phyloP scores from a whole-genome alignment of 2,329 filamentous ascomycete species.

The Tolypocladium tropicale region DNA sequence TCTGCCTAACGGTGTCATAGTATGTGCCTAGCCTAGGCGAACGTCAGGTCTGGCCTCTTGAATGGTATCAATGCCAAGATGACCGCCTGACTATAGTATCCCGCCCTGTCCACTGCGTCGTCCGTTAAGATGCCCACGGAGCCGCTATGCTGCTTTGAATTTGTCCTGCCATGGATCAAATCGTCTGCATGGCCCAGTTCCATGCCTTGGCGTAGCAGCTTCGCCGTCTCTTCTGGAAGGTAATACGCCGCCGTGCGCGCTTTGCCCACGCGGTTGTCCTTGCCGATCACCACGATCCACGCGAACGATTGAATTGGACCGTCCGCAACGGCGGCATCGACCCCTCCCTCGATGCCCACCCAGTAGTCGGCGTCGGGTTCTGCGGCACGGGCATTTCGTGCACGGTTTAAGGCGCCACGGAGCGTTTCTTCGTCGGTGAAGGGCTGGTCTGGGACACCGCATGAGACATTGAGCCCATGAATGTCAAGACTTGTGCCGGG shows the following conservation, averaged over 20 bases:
- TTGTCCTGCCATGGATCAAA: constrained; percentile 22
- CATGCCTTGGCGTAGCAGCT: constrained; percentile 23
- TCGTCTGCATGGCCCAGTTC: constrained; percentile 31
- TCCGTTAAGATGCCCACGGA: constrained; percentile 29
- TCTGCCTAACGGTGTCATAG: too few species aligned
- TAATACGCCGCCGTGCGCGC: constrained; percentile 28
- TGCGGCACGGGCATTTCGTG: constrained; percentile 17
- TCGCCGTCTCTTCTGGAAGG: constrained; percentile 24
- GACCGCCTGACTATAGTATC: constrained; percentile 27
- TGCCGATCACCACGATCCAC: constrained; percentile 24
- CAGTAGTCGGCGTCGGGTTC: constrained; percentile 25
- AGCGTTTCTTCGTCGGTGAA: constrained; percentile 27
- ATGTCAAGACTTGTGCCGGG: constrained; percentile 15
- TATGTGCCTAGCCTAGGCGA: constrained; percentile 6
- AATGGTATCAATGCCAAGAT: constrained; percentile 30
- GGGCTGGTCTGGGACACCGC: constrained; percentile 28
- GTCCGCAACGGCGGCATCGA: constrained; percentile 14
- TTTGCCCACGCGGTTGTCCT: constrained; percentile 18
- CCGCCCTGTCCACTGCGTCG: constrained; percentile 22
- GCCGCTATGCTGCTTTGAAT: constrained; percentile 27
- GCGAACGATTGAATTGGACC: constrained; percentile 25
- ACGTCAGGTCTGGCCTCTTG: constrained; percentile 22
- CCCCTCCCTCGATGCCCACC: constrained; percentile 31
- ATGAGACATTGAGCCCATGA: constrained; percentile 20
- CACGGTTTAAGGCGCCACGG: constrained; percentile 26